These are phyloP conservation scores for Cadophora sp. DNA, from an alignment of 2,329 filamentous ascomycete genomes.

Conservation along the genomic window DNA sequence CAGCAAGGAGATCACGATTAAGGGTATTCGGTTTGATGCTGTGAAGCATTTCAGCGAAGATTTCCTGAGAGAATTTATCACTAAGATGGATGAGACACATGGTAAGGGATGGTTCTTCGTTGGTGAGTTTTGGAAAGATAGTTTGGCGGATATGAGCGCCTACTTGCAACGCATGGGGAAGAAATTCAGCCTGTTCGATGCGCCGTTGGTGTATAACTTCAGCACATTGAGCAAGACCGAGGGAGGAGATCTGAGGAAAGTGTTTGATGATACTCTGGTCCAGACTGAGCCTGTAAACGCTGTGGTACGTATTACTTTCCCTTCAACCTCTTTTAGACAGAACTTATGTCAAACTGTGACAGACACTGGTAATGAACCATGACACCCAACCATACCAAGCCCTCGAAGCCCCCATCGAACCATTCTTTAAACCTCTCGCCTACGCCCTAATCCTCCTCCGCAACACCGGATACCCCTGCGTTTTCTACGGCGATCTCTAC, in stretches of 20 bases:
- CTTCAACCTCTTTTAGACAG: neutral
- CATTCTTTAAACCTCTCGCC: conserved; percentile 74
- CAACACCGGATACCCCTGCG: conserved; percentile 65
- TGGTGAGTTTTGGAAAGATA: conserved; percentile 73
- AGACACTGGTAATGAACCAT: conserved; percentile 75
- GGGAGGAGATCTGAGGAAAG: conserved; percentile 64
- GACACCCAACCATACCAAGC: conserved; percentile 72
- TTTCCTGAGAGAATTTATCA: conserved; percentile 72
- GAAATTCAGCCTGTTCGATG: conserved; percentile 69
- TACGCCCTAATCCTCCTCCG: conserved; percentile 76
- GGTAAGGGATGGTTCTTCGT: conserved; percentile 67
- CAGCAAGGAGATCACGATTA: conserved; percentile 62
- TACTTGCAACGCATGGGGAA: conserved; percentile 66
- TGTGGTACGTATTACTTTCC: conserved; percentile 53
- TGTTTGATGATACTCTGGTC: conserved; percentile 68
- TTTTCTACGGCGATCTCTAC: conserved; percentile 76
- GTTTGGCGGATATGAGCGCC: conserved; percentile 59
- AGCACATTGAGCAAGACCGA: conserved; percentile 62
- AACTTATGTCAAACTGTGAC: neutral
- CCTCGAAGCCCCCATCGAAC: conserved; percentile 65
- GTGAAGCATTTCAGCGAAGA: conserved; percentile 73
- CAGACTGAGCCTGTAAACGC: conserved; percentile 59
- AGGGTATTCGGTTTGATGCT: conserved; percentile 74
- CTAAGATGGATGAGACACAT: conserved; percentile 57
- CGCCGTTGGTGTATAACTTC: conserved; percentile 73